Conservation (phyloP, 768 basidiomycete genomes). For the Podaxis sp. region DNA sequence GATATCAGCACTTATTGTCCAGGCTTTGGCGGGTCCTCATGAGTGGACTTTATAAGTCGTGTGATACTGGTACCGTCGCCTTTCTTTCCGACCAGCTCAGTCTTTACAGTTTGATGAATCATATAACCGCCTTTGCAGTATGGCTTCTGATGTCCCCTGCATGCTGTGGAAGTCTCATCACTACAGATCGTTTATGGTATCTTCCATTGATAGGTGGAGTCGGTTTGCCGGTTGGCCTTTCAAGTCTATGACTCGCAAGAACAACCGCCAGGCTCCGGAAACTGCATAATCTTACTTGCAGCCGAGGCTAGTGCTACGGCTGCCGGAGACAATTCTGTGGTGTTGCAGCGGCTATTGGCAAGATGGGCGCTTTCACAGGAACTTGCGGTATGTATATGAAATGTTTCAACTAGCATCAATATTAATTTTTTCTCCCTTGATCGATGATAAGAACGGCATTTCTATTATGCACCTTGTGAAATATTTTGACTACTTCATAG, state of each 20-base stretch:
- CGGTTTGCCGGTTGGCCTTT: slow-evolving; percentile 37
- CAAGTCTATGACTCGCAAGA: not conserved
- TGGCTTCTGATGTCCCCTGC: too few relatives aligned
- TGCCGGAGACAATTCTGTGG: too few relatives aligned
- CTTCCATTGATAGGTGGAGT: slow-evolving; percentile 86
- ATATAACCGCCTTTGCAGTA: too few relatives aligned
- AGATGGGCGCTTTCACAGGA: slow-evolving; percentile 79
- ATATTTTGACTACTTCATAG: slow-evolving; percentile 21
- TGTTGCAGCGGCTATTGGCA: slow-evolving; percentile 79
- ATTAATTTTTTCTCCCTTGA: slow-evolving; percentile 64
- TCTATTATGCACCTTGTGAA: not conserved
- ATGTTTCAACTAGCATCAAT: not conserved
- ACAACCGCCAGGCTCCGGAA: slow-evolving; percentile 63
- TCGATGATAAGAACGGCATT: slow-evolving; percentile 42
- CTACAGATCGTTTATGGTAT: slow-evolving; percentile 81
- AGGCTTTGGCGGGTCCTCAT: too few relatives aligned
- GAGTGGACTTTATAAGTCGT: too few relatives aligned
- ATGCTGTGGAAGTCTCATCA: not conserved
- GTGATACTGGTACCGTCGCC: too few relatives aligned
- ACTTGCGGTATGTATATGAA: slow-evolving; percentile 61
- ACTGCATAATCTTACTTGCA: slow-evolving; percentile 76
- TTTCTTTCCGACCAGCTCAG: too few relatives aligned
- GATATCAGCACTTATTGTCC: too few relatives aligned
- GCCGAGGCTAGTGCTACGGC: too few relatives aligned
- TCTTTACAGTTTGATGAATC: too few relatives aligned